phyloP scores from a whole-genome alignment of 108 stramenopile species.

The Nitzschia putrida region DNA sequence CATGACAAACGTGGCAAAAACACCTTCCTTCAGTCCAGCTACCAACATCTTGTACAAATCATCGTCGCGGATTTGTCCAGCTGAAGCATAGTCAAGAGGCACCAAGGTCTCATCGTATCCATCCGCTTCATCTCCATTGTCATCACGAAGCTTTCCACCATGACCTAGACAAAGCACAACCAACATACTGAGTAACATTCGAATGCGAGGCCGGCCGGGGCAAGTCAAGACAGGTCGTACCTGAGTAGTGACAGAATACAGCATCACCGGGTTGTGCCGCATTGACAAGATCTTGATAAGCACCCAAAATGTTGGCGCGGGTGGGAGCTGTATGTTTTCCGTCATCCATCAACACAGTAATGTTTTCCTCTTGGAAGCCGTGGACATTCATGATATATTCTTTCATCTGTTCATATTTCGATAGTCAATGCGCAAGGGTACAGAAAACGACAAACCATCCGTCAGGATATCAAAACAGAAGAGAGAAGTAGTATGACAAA shows the following conservation, averaged over 20 bases:
- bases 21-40: conserved; percentile 66
- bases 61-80: conserved; percentile 81
- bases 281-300: conserved; percentile 57
- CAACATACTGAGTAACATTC: not conserved
- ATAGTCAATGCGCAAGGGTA: too few relatives aligned
- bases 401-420: conserved; percentile 67
- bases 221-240: conserved; percentile 1
- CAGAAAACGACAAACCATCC: too few relatives aligned
- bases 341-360: conserved; percentile 83
- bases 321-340: conserved; percentile 64
- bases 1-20: conserved; percentile 59
- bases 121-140: conserved; percentile 59
- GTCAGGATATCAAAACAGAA: not conserved
- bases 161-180: conserved; percentile 49
- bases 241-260: conserved; percentile 70
- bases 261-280: conserved; percentile 60
- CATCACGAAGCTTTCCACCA: conserved; percentile 75
- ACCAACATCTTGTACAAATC: conserved; percentile 72
- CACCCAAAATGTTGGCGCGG: conserved; percentile 69
- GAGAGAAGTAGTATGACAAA: not conserved
- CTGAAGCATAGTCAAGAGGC: conserved; percentile 68
- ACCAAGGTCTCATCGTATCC: conserved; percentile 84
- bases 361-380: conserved; percentile 74
- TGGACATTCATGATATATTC: conserved; percentile 78
- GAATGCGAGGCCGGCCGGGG: not conserved